Evolutionary conservation across 1,284 basidiomycete species (phyloP).

Genomic region (Inonotus obliquus): DNA sequence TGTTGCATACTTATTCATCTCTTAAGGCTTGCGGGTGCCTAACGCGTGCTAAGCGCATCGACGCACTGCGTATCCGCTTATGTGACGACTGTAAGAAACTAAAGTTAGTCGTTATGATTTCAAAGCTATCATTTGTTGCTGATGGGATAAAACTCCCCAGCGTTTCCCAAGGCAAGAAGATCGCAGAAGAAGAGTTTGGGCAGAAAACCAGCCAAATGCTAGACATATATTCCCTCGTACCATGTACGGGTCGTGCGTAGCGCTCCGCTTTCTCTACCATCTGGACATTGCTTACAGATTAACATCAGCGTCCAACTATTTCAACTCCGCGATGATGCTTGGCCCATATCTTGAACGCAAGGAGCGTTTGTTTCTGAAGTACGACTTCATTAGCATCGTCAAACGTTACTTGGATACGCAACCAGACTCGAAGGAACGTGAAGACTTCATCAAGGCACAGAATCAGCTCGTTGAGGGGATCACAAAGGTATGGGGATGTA

Average conservation of each 20-base stretch:
- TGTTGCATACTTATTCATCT: background rate
- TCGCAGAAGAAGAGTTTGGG: background rate
- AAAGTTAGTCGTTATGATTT: background rate
- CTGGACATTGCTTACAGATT: background rate
- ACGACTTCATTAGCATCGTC: background rate
- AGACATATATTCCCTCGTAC: background rate
- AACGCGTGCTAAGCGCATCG: background rate
- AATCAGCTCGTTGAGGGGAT: background rate
- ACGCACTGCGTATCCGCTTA: slow-evolving; percentile 3
- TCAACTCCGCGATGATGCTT: background rate
- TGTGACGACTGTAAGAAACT: slow-evolving; percentile 4
- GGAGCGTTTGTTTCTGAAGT: background rate
- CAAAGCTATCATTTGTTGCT: background rate
- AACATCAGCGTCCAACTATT: no score
- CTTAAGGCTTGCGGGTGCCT: background rate
- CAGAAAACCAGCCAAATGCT: background rate
- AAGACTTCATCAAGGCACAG: background rate
- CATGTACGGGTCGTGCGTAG: background rate
- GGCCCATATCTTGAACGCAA: background rate
- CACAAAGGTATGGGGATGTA: background rate
- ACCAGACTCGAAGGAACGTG: background rate
- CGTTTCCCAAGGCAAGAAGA: background rate
- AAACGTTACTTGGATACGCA: background rate
- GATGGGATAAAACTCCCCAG: background rate
- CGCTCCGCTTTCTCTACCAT: background rate